Conservation (phyloP, 176 grass and related monocot genomes). For the Rhipidocladum racemiflorum region DNA sequence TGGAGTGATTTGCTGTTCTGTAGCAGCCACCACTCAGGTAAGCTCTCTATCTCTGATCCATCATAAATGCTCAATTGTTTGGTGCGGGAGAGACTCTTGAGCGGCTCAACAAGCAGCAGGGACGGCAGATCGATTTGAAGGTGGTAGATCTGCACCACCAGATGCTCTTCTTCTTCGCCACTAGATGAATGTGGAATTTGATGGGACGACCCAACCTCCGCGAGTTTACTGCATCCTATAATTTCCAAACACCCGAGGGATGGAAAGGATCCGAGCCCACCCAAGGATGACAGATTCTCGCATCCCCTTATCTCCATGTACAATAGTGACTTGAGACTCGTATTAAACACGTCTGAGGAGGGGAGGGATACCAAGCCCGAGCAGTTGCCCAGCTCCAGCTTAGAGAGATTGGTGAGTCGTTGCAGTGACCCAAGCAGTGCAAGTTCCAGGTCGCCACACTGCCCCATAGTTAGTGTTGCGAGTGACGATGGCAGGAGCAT, state of each 20-base stretch:
- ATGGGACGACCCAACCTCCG: not conserved
- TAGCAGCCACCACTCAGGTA: not conserved
- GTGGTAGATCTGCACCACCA: not conserved
- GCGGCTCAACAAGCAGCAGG: not conserved
- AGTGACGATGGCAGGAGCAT: not conserved
- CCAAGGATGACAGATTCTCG: not conserved
- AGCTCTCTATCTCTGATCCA: too few relatives aligned
- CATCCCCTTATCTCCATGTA: fast-evolving
- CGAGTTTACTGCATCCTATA: not conserved
- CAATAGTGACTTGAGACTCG: not conserved
- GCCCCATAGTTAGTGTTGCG: not conserved
- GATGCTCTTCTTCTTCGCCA: not conserved
- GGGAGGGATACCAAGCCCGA: not conserved
- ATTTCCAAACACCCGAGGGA: fast-evolving
- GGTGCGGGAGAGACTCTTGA: too few relatives aligned
- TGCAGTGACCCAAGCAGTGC: too few relatives aligned
- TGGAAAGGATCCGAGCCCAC: not conserved
- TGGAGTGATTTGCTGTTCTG: not conserved
- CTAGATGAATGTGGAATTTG: not conserved
- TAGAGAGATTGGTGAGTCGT: not conserved
- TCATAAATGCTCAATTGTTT: too few relatives aligned
- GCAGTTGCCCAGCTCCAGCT: fast-evolving
- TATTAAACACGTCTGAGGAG: not conserved
- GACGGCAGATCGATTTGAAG: fast-evolving
- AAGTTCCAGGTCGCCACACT: not conserved